Percentiles rank a stretch among this genome's conserved stretches.
Evolutionary conservation across 164 flowering plant genomes (phyloP).

Genomic region (Tinospora cordifolia): DNA sequence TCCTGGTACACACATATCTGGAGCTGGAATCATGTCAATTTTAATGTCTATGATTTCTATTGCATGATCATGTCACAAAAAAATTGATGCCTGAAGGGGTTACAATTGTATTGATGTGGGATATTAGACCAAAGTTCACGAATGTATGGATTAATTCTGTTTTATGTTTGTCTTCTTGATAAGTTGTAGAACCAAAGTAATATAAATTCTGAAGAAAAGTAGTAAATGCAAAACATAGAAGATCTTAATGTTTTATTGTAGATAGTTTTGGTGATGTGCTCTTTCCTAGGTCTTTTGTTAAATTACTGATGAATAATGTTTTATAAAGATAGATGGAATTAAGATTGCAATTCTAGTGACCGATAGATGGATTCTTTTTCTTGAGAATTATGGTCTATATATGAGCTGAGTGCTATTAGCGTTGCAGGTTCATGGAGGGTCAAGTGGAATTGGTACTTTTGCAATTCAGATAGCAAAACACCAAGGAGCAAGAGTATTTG

Average conservation of each 20-base stretch:
- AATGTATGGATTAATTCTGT: too few relatives aligned
- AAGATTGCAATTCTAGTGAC: background rate
- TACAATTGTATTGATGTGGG: too few relatives aligned
- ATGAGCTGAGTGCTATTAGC: constrained; percentile 1
- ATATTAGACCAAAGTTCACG: too few relatives aligned
- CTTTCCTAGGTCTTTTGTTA: too few relatives aligned
- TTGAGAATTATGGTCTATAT: background rate
- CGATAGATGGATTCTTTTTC: background rate
- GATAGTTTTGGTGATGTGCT: too few relatives aligned
- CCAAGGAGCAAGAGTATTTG: constrained; percentile 63
- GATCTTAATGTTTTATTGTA: too few relatives aligned
- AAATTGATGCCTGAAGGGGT: background rate
- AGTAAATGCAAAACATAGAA: too few relatives aligned
- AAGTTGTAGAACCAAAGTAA: too few relatives aligned
- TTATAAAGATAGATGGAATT: background rate
- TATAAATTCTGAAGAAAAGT: too few relatives aligned
- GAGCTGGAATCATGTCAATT: background rate
- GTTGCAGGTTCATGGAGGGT: constrained; percentile 85
- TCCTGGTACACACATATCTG: constrained; percentile 45
- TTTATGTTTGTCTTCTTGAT: too few relatives aligned
- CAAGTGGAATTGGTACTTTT: constrained; percentile 96
- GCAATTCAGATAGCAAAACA: constrained; percentile 86
- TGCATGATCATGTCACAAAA: background rate
- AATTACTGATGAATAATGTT: too few relatives aligned
- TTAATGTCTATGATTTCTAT: background rate